Percentiles rank a stretch among this genome's conserved stretches.
phyloP scores from a whole-genome alignment of 306 rosid species.

The Quercus cerris region DNA sequence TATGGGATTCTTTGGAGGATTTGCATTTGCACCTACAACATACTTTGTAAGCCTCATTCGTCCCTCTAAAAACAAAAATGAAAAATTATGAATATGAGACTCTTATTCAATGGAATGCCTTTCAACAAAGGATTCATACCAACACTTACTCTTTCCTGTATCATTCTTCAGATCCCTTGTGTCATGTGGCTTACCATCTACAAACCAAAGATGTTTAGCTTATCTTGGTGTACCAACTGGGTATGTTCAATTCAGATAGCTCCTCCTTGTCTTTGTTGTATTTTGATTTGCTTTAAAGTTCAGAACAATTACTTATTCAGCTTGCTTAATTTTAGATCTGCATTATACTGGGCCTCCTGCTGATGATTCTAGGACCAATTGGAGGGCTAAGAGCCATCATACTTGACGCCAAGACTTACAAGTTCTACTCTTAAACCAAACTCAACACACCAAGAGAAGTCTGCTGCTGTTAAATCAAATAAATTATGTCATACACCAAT shows the following conservation, averaged over 20 bases:
- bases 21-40: conserved; percentile 74
- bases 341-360: conserved; percentile 54
- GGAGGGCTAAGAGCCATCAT: conserved; percentile 65
- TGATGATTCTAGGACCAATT: conserved; percentile 64
- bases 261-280: not conserved
- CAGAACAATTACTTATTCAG: not conserved
- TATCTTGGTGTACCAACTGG: conserved; percentile 67
- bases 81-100: not conserved
- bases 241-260: conserved; percentile 38
- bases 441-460: not conserved
- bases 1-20: conserved; percentile 74
- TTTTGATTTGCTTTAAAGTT: not conserved
- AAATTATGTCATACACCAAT: not conserved
- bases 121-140: not conserved
- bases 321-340: conserved; percentile 45
- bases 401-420: conserved; percentile 46
- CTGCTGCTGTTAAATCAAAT: not conserved
- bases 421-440: conserved; percentile 34
- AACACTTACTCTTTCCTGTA: not conserved
- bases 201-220: conserved; percentile 57
- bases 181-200: conserved; percentile 62
- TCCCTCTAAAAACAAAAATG: not conserved
- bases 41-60: conserved; percentile 46
- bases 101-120: not conserved
- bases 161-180: conserved; percentile 60